Evolutionary conservation across 768 basidiomycete species (phyloP).

Genomic region (Boletus pseudo-olivaceus): DNA sequence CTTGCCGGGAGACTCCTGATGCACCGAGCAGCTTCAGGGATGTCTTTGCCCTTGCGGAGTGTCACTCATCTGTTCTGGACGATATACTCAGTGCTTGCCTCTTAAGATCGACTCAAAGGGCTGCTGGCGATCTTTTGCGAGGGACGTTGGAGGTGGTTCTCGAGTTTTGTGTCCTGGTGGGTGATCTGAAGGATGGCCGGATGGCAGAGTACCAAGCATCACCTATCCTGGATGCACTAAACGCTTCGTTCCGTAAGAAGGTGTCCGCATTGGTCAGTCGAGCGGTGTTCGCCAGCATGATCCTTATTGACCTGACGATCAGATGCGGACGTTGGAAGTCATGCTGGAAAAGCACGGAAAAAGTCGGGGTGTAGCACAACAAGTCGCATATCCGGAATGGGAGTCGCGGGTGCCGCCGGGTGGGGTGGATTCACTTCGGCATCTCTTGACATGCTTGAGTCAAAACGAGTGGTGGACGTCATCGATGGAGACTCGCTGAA

Average conservation of each 20-base stretch:
- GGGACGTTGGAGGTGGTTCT: conserved; percentile 62
- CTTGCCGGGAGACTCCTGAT: conserved; percentile 22
- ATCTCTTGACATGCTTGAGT: conserved; percentile 53
- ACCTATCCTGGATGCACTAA: conserved; percentile 51
- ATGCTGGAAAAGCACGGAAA: conserved; percentile 51
- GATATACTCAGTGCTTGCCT: conserved; percentile 75
- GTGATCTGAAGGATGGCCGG: conserved; percentile 51
- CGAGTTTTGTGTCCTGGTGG: conserved; percentile 62
- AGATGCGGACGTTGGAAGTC: conserved; percentile 57
- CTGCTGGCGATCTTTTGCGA: conserved; percentile 61
- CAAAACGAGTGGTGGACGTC: conserved; percentile 56
- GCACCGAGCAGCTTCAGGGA: conserved; percentile 47
- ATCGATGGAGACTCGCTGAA: neutral
- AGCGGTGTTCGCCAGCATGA: neutral
- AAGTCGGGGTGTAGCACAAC: conserved; percentile 14
- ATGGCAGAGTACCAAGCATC: conserved; percentile 67
- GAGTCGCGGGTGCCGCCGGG: conserved; percentile 41
- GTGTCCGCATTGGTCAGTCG: conserved; percentile 56
- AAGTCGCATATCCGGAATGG: conserved; percentile 23
- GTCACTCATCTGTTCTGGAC: conserved; percentile 68
- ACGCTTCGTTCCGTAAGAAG: conserved; percentile 49
- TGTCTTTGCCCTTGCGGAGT: conserved; percentile 65
- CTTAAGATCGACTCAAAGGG: conserved; percentile 62
- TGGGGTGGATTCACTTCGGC: conserved; percentile 51
- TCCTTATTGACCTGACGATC: conserved; percentile 3